Evolutionary conservation across 225 moss, liverwort and hornwort species (phyloP), one percentile per base, ranked within the genome.

Genomic region (Pseudisothecium myosuroides): DNA sequence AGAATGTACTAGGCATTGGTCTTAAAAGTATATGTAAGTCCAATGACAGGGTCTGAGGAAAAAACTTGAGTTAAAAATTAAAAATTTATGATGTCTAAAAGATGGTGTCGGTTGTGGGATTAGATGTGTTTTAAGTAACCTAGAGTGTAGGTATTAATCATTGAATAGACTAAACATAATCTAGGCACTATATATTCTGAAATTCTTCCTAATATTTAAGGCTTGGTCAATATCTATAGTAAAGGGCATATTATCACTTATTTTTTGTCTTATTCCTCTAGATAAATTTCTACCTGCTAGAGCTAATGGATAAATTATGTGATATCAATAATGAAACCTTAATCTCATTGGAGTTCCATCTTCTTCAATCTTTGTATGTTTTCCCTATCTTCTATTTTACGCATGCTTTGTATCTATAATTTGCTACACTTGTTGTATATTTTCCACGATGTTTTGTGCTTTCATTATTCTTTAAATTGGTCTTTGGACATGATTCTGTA

Each of bases 401-500:
- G 0, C 4, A n/a, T n/a, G 11, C 17, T 79, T 56, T 3, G 12
- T 79, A 2, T 13, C 10, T 17, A 55, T 7, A 56, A n/a, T 7
- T 54, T 54, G 3, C 17, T 37, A 10, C 17, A n/a, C 10, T 37
- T 56, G 11, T 0, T 0, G 3, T 3, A 5, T 10, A n/a, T n/a
- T n/a, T n/a, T n/a, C 17, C 5, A 27, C 0, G 2, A 56, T 56
- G 5, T 55, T 3, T 2, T 12, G 5, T 55, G 10, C 3, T 2
- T n/a, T 79, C n/a, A 56, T 24, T 17, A 11, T 56, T 79, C 5
- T 1, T 79, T 54, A 2, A 17, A 23, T 34, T 76, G 56, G 7
- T 0, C 3, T 79, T 26, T 79, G 7, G 7, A 39, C 0, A 1
- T 0, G 2, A 37, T 1, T 7, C 1, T 4, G 0, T 26, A 0